Evolutionary conservation across 495 filamentous ascomycete genomes (phyloP).

Genomic region (Tuber melanosporum): DNA sequence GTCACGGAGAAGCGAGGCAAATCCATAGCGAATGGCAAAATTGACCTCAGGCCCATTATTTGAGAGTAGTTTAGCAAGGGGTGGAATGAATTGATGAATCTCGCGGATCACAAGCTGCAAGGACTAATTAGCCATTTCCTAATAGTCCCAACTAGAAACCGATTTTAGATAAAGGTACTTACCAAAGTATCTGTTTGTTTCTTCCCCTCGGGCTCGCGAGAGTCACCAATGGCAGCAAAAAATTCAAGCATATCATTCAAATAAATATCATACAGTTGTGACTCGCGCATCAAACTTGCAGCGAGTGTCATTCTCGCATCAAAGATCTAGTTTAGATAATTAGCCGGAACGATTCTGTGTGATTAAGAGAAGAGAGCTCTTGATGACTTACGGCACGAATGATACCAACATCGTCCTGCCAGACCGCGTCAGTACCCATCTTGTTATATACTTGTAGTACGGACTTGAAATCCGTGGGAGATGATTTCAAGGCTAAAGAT

Average conservation of each 20-base stretch:
- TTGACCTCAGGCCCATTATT: constrained; percentile 34
- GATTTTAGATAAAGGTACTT: constrained; percentile 14
- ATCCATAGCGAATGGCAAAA: constrained; percentile 34
- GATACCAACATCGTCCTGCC: constrained; percentile 56
- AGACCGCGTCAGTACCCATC: constrained; percentile 61
- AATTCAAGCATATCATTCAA: constrained; percentile 74
- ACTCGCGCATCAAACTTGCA: constrained; percentile 56
- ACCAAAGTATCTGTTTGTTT: constrained; percentile 46
- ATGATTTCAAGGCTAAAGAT: constrained; percentile 64
- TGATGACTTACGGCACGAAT: constrained; percentile 55
- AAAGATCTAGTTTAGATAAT: constrained; percentile 49
- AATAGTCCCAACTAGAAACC: constrained; percentile 42
- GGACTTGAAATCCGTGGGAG: constrained; percentile 69
- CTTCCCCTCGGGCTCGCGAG: constrained; percentile 45
- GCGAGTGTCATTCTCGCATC: constrained; percentile 75
- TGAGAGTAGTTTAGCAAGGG: constrained; percentile 64
- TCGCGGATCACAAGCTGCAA: constrained; percentile 72
- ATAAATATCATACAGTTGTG: constrained; percentile 69
- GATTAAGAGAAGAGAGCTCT: background rate
- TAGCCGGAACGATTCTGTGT: background rate
- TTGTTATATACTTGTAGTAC: constrained; percentile 75
- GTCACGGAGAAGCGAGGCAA: constrained; percentile 67
- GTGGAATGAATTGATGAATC: constrained; percentile 74
- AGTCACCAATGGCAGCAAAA: constrained; percentile 85
- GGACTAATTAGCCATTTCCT: constrained; percentile 61